Conservation (phyloP, 495 filamentous ascomycete species). For the Opeltia flavorubescens region DNA sequence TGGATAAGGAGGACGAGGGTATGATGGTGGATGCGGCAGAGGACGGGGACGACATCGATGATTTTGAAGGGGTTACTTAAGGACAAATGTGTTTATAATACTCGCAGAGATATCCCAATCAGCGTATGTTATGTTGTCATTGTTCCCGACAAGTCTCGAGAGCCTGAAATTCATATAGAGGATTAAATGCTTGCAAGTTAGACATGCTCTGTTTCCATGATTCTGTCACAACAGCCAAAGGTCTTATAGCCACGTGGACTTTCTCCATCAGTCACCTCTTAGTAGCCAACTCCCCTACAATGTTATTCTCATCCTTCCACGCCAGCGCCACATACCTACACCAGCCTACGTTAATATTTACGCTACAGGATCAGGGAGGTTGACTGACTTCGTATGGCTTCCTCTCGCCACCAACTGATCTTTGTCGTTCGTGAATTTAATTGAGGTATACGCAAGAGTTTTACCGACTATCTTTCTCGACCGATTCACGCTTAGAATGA, state of each 20-base stretch:
- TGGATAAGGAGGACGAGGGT: conserved; percentile 17
- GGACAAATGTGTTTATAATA: neutral
- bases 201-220: too few relatives aligned
- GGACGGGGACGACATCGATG: neutral
- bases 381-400: conserved; percentile 83
- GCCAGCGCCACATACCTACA: conserved; percentile 41
- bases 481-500: too few relatives aligned
- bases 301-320: conserved; percentile 46
- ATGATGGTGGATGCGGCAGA: neutral
- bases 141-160: neutral
- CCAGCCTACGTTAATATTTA: neutral
- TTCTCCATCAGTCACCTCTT: too few relatives aligned
- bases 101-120: too few relatives aligned
- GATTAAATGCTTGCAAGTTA: too few relatives aligned
- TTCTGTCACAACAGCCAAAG: too few relatives aligned
- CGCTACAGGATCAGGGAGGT: neutral
- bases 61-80: neutral
- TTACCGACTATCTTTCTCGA: conserved; percentile 59
- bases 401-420: conserved; percentile 73
- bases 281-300: conserved; percentile 31
- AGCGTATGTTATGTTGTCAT: neutral
- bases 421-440: conserved; percentile 63
- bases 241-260: too few relatives aligned
- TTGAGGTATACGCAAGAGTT: conserved; percentile 75
- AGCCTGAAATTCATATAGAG: neutral